Conservation (phyloP, 1,284 basidiomycete species). For the Trichosporon sp. region DNA sequence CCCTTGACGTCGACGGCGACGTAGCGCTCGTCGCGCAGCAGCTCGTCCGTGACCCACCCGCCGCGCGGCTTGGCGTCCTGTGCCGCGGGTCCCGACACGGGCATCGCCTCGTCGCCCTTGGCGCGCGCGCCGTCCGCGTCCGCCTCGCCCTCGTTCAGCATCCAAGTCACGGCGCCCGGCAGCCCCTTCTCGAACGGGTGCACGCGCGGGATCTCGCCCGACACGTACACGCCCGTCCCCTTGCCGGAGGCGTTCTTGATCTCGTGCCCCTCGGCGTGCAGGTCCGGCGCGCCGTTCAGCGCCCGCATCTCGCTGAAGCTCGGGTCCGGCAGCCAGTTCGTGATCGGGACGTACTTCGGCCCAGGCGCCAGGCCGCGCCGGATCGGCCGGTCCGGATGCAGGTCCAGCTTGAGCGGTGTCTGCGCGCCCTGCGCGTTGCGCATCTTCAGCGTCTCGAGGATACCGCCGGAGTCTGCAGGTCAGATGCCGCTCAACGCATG, state of each 20-base stretch:
- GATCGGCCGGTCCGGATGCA: slow-evolving; percentile 68
- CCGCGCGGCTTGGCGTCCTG: background rate
- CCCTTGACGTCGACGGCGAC: slow-evolving; percentile 68
- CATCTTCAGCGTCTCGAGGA: slow-evolving; percentile 59
- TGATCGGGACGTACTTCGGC: slow-evolving; percentile 57
- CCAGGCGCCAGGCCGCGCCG: slow-evolving; percentile 68
- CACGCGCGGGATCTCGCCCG: slow-evolving; percentile 69
- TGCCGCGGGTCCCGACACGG: background rate
- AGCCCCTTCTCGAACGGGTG: slow-evolving; percentile 65
- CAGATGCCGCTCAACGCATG: too few species aligned
- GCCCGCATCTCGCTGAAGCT: slow-evolving; percentile 61
- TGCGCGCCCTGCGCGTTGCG: slow-evolving; percentile 13
- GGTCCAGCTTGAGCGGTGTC: slow-evolving; percentile 58
- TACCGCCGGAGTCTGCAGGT: slow-evolving; percentile 56
- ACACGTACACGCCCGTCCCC: slow-evolving; percentile 63
- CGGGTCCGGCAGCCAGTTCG: slow-evolving; percentile 63
- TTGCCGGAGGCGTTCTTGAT: slow-evolving; percentile 66
- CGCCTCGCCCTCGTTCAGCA: slow-evolving; percentile 44
- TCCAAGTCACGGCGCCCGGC: slow-evolving; percentile 64
- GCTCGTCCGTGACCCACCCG: slow-evolving; percentile 62
- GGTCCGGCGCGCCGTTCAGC: slow-evolving; percentile 59
- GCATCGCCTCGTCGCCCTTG: background rate
- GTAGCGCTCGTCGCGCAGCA: slow-evolving; percentile 76
- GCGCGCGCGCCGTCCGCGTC: background rate
- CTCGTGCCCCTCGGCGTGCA: slow-evolving; percentile 59